These are phyloP conservation scores for Amauroascus niger DNA, from an alignment of 2,329 filamentous ascomycete genomes.

Conservation along the genomic window DNA sequence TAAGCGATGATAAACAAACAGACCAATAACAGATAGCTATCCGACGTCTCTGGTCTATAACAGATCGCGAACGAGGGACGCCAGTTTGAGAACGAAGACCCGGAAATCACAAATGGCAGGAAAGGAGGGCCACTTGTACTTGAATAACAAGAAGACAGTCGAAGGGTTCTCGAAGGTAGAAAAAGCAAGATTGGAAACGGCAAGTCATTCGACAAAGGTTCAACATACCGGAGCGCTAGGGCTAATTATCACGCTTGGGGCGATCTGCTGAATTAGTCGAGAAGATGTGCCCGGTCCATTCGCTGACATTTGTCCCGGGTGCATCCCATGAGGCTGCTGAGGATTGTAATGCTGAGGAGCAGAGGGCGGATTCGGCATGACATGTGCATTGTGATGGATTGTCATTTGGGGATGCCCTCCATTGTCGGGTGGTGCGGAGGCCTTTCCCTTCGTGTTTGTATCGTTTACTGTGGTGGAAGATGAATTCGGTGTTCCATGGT, in stretches of 20 bases:
- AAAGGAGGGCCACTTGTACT: no score
- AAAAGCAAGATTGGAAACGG: not conserved
- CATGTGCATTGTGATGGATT: constrained; percentile 21
- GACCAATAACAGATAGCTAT: no score
- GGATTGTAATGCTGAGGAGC: constrained; percentile 32
- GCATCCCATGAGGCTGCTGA: constrained; percentile 25
- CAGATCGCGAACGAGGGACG: no score
- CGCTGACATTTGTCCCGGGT: constrained; percentile 27
- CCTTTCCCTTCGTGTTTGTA: constrained; percentile 71
- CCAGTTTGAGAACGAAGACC: no score
- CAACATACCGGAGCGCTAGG: constrained; percentile 76
- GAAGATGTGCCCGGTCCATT: constrained; percentile 53
- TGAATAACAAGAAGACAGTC: not conserved
- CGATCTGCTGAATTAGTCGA: constrained; percentile 51
- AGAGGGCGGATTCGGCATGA: constrained; percentile 24
- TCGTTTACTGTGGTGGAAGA: constrained; percentile 83
- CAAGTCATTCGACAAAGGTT: constrained; percentile 4
- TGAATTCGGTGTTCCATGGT: constrained; percentile 68
- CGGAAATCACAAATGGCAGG: not conserved
- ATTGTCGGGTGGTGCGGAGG: constrained; percentile 38
- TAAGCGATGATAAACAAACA: no score
- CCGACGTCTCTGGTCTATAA: no score
- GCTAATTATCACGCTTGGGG: constrained; percentile 87
- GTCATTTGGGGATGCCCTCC: constrained; percentile 23
- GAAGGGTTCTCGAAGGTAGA: not conserved